A percentile compares a stretch with the other conserved stretches of the same genome.
These are phyloP conservation scores for Suillus variegatus DNA, from an alignment of 768 basidiomycete species.

Conservation along the genomic window DNA sequence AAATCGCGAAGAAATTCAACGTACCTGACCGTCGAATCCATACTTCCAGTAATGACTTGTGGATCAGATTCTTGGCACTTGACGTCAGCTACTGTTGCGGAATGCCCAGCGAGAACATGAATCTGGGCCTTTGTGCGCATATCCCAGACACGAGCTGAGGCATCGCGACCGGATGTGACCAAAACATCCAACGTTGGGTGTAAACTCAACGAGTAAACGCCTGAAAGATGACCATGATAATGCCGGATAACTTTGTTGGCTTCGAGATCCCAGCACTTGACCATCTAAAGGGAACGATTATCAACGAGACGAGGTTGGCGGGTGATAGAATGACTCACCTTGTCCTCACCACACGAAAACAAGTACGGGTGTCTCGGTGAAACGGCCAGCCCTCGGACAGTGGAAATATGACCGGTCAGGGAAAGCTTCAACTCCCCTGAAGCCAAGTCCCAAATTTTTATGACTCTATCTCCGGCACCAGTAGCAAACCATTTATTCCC, in stretches of 20 bases:
- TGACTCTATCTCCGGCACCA: slow-evolving; percentile 95
- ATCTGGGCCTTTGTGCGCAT: slow-evolving; percentile 98
- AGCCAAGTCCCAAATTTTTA: slow-evolving; percentile 99
- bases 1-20: slow-evolving; percentile 18
- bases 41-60: slow-evolving; percentile 96
- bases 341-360: slow-evolving; percentile 97
- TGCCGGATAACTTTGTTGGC: slow-evolving; percentile 99
- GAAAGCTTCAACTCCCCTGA: slow-evolving; percentile 97
- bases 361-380: slow-evolving; percentile 93
- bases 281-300: slow-evolving; percentile 67
- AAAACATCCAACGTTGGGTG: slow-evolving; percentile 96
- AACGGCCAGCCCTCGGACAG: slow-evolving; percentile 92
- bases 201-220: slow-evolving; percentile 90
- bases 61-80: slow-evolving; percentile 97
- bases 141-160: slow-evolving; percentile 98
- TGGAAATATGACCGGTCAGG: slow-evolving; percentile 96
- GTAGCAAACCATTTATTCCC: slow-evolving; percentile 99
- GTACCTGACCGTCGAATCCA: slow-evolving; percentile 95
- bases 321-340: slow-evolving; percentile 52
- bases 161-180: slow-evolving; percentile 94
- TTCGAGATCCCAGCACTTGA: slow-evolving; percentile 99
- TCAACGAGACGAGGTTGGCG: background rate
- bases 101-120: slow-evolving; percentile 91
- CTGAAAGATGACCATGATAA: slow-evolving; percentile 97
- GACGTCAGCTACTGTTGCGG: slow-evolving; percentile 92